phyloP scores from a whole-genome alignment of 108 stramenopile species.

The Cyclotella baltica region DNA sequence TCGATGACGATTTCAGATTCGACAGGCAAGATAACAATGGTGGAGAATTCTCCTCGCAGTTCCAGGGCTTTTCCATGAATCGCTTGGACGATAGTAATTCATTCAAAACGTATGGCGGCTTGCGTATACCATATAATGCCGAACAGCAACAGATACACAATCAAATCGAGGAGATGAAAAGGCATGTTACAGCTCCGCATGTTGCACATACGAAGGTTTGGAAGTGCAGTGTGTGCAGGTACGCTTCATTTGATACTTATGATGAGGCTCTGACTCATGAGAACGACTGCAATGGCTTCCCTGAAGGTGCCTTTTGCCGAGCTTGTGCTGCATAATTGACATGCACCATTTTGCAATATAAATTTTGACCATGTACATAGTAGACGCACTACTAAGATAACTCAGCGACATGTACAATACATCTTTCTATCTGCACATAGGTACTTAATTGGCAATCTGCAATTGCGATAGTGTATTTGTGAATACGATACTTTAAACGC shows the following conservation, averaged over 20 bases:
- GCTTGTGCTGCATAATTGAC: constrained; percentile 16
- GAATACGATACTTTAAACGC: too few relatives aligned
- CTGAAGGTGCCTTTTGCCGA: constrained; percentile 7
- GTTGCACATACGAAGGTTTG: background rate
- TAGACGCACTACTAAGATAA: too few relatives aligned
- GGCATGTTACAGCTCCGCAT: background rate
- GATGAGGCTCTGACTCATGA: constrained; percentile 18
- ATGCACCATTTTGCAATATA: background rate
- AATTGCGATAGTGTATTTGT: too few relatives aligned
- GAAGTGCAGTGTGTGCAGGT: constrained; percentile 26
- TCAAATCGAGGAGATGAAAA: too few relatives aligned
- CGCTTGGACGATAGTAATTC: too few relatives aligned
- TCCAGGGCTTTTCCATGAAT: background rate
- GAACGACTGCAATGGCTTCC: constrained; percentile 11
- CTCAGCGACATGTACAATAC: too few relatives aligned
- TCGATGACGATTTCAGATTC: background rate
- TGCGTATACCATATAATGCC: too few relatives aligned
- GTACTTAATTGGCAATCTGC: too few relatives aligned
- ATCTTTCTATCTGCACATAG: too few relatives aligned
- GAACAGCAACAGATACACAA: too few relatives aligned
- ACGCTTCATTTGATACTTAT: constrained; percentile 13
- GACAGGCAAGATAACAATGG: background rate
- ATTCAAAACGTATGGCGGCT: too few relatives aligned
- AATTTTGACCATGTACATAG: background rate
- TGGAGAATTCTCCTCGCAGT: background rate